A percentile compares a stretch with the other conserved stretches of the same genome.
These are phyloP conservation scores for Sarocladiaceae sp. DNA, from an alignment of 2,329 filamentous ascomycete species.

Conservation along the genomic window DNA sequence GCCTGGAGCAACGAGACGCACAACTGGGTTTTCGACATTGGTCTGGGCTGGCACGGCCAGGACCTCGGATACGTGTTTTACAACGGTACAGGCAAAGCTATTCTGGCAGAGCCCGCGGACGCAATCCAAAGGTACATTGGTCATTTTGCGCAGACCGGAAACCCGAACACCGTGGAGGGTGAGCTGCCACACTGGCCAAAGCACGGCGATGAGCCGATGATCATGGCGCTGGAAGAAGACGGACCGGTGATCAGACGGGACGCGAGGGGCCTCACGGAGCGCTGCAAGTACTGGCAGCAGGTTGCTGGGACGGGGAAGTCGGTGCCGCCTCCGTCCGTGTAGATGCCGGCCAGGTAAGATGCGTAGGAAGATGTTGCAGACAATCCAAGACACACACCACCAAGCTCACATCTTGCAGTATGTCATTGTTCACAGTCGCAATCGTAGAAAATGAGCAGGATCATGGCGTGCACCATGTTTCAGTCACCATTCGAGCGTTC, in stretches of 20 bases:
- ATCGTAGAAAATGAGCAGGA: no score
- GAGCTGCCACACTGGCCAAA: conserved; percentile 5
- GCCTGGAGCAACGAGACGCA: conserved; percentile 39
- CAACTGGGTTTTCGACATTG: conserved; percentile 43
- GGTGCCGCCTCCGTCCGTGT: background rate
- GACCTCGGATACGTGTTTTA: conserved; percentile 47
- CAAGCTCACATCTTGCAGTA: no score
- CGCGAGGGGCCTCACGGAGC: conserved; percentile 14
- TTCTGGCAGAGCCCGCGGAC: conserved; percentile 20
- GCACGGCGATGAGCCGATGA: conserved; percentile 9
- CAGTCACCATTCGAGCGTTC: no score
- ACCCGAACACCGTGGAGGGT: conserved; percentile 15
- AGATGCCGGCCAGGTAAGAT: no score
- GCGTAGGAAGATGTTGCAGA: no score
- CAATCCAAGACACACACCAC: no score
- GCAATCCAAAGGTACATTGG: conserved; percentile 26
- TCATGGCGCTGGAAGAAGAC: conserved; percentile 11
- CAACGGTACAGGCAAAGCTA: conserved; percentile 22
- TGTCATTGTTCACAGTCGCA: no score
- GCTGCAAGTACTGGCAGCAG: conserved; percentile 22
- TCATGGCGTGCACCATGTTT: no score
- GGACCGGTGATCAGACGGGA: conserved; percentile 8
- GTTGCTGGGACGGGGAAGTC: background rate
- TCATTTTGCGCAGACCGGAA: conserved; percentile 22
- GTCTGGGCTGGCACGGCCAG: conserved; percentile 42